A percentile compares a stretch with the other conserved stretches of the same genome.
These are phyloP conservation scores for Lentinula sp. DNA, from an alignment of 768 basidiomycete genomes.

Conservation along the genomic window DNA sequence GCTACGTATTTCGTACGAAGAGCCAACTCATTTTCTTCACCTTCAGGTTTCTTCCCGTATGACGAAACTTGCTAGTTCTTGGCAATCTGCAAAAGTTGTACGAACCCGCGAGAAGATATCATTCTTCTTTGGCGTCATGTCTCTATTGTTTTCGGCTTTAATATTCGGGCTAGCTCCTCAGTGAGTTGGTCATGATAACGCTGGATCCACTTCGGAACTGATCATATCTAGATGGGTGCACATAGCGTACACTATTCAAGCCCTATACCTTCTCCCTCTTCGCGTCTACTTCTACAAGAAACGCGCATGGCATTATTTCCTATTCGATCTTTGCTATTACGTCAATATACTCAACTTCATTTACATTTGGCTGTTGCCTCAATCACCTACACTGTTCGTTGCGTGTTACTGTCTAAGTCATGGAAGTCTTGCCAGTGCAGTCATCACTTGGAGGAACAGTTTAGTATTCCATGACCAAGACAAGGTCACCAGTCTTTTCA, in stretches of 20 bases:
- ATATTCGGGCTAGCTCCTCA: slow-evolving; percentile 83
- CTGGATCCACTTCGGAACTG: background rate
- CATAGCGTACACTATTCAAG: slow-evolving; percentile 76
- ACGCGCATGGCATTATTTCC: slow-evolving; percentile 91
- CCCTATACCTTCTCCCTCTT: slow-evolving; percentile 72
- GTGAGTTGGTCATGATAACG: slow-evolving; percentile 25
- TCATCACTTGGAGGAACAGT: slow-evolving; percentile 98
- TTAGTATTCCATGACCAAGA: slow-evolving; percentile 97
- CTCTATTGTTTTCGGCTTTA: slow-evolving; percentile 78
- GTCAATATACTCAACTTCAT: slow-evolving; percentile 87
- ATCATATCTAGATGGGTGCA: slow-evolving; percentile 68
- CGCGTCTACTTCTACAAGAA: slow-evolving; percentile 88
- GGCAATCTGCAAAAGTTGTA: slow-evolving; percentile 90
- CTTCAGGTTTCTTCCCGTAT: slow-evolving; percentile 74
- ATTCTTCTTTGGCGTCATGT: slow-evolving; percentile 94
- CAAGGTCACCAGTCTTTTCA: slow-evolving; percentile 92
- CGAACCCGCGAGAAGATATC: slow-evolving; percentile 80
- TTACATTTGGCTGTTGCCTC: slow-evolving; percentile 87
- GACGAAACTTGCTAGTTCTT: slow-evolving; percentile 66
- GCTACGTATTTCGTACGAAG: too few species aligned
- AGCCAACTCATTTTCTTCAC: background rate
- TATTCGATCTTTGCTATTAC: slow-evolving; percentile 91
- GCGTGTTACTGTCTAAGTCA: slow-evolving; percentile 92
- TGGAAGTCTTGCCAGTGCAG: slow-evolving; percentile 87
- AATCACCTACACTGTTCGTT: slow-evolving; percentile 71